Evolutionary conservation across 2,329 filamentous ascomycete species (phyloP).

Genomic region (Parafenestella ontariensis): DNA sequence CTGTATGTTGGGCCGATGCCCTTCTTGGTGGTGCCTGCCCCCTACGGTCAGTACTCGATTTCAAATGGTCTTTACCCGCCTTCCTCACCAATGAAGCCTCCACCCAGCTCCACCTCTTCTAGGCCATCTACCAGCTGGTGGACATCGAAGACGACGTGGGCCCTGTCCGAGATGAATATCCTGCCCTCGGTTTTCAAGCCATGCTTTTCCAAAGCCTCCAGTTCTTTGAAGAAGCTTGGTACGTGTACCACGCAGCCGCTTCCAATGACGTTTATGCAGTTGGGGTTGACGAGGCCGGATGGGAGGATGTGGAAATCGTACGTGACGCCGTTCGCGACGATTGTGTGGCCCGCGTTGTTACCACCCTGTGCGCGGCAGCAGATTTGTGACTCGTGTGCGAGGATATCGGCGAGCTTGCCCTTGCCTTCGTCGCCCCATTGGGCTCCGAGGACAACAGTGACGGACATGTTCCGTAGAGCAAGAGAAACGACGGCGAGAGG

Average conservation of each 20-base stretch:
- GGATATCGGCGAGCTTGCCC: constrained; percentile 67
- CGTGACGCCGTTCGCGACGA: constrained; percentile 56
- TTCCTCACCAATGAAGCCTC: constrained; percentile 51
- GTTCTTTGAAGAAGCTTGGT: constrained; percentile 71
- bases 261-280: constrained; percentile 74
- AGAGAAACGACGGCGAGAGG: constrained; percentile 14
- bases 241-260: constrained; percentile 72
- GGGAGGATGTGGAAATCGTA: constrained; percentile 52
- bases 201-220: constrained; percentile 66
- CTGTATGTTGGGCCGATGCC: constrained; percentile 66
- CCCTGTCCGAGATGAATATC: constrained; percentile 69
- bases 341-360: constrained; percentile 63
- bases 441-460: constrained; percentile 65
- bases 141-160: constrained; percentile 69
- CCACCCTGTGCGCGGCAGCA: constrained; percentile 67
- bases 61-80: background rate
- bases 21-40: constrained; percentile 60
- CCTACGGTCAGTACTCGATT: constrained; percentile 32
- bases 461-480: constrained; percentile 49
- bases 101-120: constrained; percentile 63
- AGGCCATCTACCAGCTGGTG: constrained; percentile 73
- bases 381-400: constrained; percentile 60
- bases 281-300: constrained; percentile 74
- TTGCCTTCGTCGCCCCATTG: constrained; percentile 69
- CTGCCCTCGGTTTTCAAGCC: constrained; percentile 65